Conservation (phyloP, 352 stramenopile species). For the Globisporangium apiculatum region DNA sequence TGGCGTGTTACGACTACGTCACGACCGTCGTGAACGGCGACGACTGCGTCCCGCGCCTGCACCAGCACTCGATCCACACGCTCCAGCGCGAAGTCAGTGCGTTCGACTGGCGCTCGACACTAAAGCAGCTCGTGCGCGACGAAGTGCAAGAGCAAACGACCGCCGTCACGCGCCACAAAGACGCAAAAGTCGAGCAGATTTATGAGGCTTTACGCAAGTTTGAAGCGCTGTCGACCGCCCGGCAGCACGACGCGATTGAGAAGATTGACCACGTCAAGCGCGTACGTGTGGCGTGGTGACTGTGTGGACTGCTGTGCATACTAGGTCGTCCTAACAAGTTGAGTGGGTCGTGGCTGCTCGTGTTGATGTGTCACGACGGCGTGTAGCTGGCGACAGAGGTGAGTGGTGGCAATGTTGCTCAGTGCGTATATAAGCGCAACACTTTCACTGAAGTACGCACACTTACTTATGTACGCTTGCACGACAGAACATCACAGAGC, state of each 20-base stretch:
- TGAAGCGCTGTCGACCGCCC: slow-evolving; percentile 32
- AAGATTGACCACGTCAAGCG: slow-evolving; percentile 47
- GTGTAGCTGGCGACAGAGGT: slow-evolving; percentile 29
- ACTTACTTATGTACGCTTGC: neutral
- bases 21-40: slow-evolving; percentile 74
- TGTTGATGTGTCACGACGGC: neutral
- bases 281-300: slow-evolving; percentile 8
- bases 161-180: slow-evolving; percentile 33
- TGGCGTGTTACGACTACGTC: slow-evolving; percentile 44
- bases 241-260: slow-evolving; percentile 36
- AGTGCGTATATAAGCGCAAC: neutral
- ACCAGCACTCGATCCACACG: slow-evolving; percentile 62
- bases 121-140: slow-evolving; percentile 51
- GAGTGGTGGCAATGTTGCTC: neutral
- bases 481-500: slow-evolving; percentile 34
- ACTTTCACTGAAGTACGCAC: neutral
- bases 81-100: slow-evolving; percentile 55
- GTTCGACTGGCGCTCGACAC: slow-evolving; percentile 59
- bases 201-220: slow-evolving; percentile 31
- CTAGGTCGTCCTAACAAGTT: neutral
- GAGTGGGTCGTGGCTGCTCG: neutral
- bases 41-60: slow-evolving; percentile 74
- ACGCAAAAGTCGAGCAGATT: slow-evolving; percentile 40
- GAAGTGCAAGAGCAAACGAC: slow-evolving; percentile 54
- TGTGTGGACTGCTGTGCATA: too few species aligned